phyloP scores from a whole-genome alignment of 202 grass and related monocot genomes.

The Brachypodium distachyon region DNA sequence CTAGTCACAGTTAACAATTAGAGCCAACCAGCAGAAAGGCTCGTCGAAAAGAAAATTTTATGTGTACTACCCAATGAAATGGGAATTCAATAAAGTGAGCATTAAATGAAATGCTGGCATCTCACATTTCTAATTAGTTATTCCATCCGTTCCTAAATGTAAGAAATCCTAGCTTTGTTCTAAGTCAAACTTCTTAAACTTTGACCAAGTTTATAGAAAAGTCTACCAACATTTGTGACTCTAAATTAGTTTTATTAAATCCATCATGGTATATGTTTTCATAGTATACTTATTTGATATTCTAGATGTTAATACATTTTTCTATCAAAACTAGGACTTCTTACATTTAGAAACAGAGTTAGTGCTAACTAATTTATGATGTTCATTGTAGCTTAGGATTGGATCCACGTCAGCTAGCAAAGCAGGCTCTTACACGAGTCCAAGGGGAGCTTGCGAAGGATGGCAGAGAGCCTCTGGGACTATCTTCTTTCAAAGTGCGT shows the following conservation, averaged over 20 bases:
- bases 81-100: not conserved
- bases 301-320: no score
- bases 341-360: no score
- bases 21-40: not conserved
- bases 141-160: no score
- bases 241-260: no score
- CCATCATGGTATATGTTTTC: no score
- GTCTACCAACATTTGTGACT: no score
- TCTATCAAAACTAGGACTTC: no score
- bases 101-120: not conserved
- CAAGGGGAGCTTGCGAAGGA: slow-evolving; percentile 75
- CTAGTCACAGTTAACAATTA: not conserved
- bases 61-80: not conserved
- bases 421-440: slow-evolving; percentile 50
- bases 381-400: slow-evolving; percentile 60
- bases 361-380: not conserved
- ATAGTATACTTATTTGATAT: no score
- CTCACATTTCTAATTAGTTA: not conserved
- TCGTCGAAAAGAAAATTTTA: not conserved
- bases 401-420: slow-evolving; percentile 59
- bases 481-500: slow-evolving; percentile 52
- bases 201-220: no score
- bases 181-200: no score
- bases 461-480: slow-evolving; percentile 46
- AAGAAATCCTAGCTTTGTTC: no score